Base-by-base conservation (phyloP, 768 basidiomycete species). In the Brasilioporus rufonigricans region DNA sequence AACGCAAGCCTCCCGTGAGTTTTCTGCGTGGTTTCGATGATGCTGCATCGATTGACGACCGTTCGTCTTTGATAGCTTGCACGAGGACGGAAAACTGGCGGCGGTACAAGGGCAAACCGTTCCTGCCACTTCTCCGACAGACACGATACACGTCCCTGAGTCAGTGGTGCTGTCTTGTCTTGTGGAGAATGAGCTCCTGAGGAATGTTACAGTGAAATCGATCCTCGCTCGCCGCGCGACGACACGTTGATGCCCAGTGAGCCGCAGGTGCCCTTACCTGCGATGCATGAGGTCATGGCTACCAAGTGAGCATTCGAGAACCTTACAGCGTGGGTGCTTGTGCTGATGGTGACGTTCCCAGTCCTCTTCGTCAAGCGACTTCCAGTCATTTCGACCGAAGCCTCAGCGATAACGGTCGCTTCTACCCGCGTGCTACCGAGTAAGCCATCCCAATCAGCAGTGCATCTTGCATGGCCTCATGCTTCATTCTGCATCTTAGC, bases 241-340 rank as follows among this genome's bases (percentile, higher is more conserved):
- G 69, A 71, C 6, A 29, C 48, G 19, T 49, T 71, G 55, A 5
- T 68, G 29, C 61, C 66, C n/a, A 55, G 29, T 11, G 63, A 61
- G 26, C 69, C 69, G 2, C 63, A 67, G 31, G 51, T 72, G 16
- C 68, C 73, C 18, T 55, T 74, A 23, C 70, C 68, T 14, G 53
- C 67, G 14, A 71, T 72, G 69, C 51, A 72, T n/a, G 72, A 72
- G 51, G 65, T 73, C 27, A 72, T 72, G 56, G 56, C 58, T 21
- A 35, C 54, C 10, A 46, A 50, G 72, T 65, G 29, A 55, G 66
- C 31, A 14, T 31, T 47, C 5, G 21, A 32, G 13, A 32, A 14
- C 19, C 27, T 27, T 23, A 21, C 9, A 16, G 19, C 24, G 8
- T 21, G 14, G 4, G 23, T 21, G 2, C 32, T 23, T n/a, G 1